Evolutionary conservation across 257 asterid genomes (phyloP), one percentile per base, ranked within the genome.

Genomic region (Plantago elongata): DNA sequence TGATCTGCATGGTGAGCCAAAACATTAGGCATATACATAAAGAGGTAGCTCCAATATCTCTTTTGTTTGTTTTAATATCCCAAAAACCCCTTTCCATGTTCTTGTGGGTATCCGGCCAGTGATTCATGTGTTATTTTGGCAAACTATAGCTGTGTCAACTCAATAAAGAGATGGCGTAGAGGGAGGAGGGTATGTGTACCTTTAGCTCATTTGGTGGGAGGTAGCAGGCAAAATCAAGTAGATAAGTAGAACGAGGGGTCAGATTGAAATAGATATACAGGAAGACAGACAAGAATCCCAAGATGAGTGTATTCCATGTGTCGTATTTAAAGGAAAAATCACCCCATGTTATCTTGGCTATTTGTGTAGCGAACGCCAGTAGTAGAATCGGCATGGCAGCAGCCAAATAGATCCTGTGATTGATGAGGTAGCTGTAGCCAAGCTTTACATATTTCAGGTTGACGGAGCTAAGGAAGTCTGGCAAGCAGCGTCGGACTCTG

Each of bases 161-260:
- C 49, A 27, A 47, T 7, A 14, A 5, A 13, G 34, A 15, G 9
- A n/a, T 16, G 1, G 58, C 37, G 13, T 10, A 8, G 42, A 8
- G 0, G 13, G 52, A 62, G 13, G 52, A 62, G 5, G 27, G 7
- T 43, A 3, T 3, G 56, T 60, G 42, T 66, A 85, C 94, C 90
- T 85, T 82, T 3, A 80, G 74, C 62, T 82, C 84, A 46, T 73
- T 14, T 7, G 89, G 84, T n/a, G 94, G 89, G 56, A 76, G 78
- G 45, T 68, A 78, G 71, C 89, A 85, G 4, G 84, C 71, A 38
- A 82, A 85, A 63, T 82, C 89, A 5, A 85, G 62, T 29, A 82
- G 65, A 65, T 80, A 85, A 50, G 85, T 80, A 11, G 87, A 64
- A 45, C 82, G 71, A 70, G 86, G 89, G 40, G 71, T 62, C 27